Evolutionary conservation across 805 yeast genomes (phyloP).

Genomic region (Kazachstania kunashirensis): DNA sequence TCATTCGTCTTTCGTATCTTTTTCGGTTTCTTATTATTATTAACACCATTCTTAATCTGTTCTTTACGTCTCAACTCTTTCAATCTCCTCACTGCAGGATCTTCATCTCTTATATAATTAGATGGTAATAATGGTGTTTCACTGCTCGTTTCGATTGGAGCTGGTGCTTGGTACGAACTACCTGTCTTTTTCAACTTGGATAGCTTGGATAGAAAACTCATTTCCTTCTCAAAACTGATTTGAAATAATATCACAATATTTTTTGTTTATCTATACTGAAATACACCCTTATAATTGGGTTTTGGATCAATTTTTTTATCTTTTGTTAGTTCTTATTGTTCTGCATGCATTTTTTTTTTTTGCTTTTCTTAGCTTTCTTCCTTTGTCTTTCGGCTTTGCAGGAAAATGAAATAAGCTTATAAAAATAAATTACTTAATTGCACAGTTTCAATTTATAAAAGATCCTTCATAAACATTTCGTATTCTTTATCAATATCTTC

Average conservation of each 20-base stretch:
- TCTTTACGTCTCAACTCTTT: constrained; percentile 59
- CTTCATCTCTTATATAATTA: constrained; percentile 33
- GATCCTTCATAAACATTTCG: constrained; percentile 28
- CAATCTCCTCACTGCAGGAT: constrained; percentile 62
- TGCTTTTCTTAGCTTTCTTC: too few species aligned
- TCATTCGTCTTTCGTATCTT: neutral
- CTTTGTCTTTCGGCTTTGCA: too few species aligned
- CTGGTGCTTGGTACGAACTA: constrained; percentile 3
- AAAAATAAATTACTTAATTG: too few species aligned
- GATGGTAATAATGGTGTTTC: constrained; percentile 19
- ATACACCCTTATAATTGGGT: too few species aligned
- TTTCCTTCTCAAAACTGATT: too few species aligned
- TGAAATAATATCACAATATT: too few species aligned
- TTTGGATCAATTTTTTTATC: too few species aligned
- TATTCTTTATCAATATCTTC: constrained; percentile 19
- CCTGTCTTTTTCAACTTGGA: constrained; percentile 19
- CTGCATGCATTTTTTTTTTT: too few species aligned
- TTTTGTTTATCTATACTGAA: too few species aligned
- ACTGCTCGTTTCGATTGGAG: neutral
- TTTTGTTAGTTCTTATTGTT: too few species aligned
- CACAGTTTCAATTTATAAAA: too few species aligned
- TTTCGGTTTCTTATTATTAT: constrained; percentile 24
- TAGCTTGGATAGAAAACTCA: constrained; percentile 28
- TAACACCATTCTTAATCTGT: constrained; percentile 32
- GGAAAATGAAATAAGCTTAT: too few species aligned